A percentile compares a stretch with the other conserved stretches of the same genome.
Conservation (phyloP, 139 green algal genomes). For the Pseudopediastrum boryanum region DNA sequence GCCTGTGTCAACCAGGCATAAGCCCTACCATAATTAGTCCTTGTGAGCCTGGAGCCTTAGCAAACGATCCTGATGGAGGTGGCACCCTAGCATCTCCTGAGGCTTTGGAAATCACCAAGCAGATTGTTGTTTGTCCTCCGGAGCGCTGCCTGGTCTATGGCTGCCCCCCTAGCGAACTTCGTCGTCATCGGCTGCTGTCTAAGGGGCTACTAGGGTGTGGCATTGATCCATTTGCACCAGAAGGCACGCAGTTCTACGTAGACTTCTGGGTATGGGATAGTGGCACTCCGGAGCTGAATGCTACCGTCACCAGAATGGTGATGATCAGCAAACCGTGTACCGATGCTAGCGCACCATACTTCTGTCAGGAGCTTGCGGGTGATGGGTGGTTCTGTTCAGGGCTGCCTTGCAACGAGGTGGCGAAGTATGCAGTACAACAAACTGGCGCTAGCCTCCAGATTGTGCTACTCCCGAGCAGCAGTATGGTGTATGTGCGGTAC, state of each 20-base stretch:
- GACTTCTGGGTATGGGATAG: conserved; percentile 59
- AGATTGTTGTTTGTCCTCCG: conserved; percentile 56
- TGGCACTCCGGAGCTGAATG: conserved; percentile 37
- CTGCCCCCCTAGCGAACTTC: conserved; percentile 40
- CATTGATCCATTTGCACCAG: conserved; percentile 37
- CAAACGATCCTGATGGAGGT: conserved; percentile 28
- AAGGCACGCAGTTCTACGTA: conserved; percentile 50
- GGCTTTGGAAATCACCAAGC: conserved; percentile 29
- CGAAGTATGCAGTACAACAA: too few relatives aligned
- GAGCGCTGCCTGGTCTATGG: conserved; percentile 30
- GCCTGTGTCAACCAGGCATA: conserved; percentile 6
- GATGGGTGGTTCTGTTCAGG: conserved; percentile 26
- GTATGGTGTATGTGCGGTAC: conserved; percentile 5
- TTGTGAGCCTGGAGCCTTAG: conserved; percentile 53
- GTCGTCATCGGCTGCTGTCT: conserved; percentile 28
- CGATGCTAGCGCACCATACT: not conserved
- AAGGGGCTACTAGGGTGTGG: conserved; percentile 54
- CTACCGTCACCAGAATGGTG: conserved; percentile 20
- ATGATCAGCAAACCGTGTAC: conserved; percentile 32
- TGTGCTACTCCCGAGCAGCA: not conserved
- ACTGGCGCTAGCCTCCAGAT: conserved; percentile 1
- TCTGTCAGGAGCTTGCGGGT: conserved; percentile 36
- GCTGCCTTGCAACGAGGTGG: too few relatives aligned
- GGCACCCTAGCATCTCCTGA: too few relatives aligned
- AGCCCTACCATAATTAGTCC: conserved; percentile 5